These are phyloP conservation scores for Fusarium tjaetaba DNA, from an alignment of 2,329 filamentous ascomycete genomes.

Conservation along the genomic window DNA sequence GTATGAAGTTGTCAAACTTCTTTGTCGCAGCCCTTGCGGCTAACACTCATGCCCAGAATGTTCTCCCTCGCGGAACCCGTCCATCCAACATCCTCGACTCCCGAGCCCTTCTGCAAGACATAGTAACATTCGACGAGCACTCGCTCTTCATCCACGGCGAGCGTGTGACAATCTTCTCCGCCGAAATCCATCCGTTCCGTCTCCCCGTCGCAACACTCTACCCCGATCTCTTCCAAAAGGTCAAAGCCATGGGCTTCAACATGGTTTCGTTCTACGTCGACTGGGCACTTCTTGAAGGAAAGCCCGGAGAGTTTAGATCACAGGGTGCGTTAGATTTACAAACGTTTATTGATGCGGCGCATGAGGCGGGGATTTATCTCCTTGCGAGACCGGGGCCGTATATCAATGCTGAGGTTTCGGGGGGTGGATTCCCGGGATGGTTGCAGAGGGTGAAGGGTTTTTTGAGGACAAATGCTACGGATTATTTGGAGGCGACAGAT, in stretches of 20 bases:
- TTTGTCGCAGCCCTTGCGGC: constrained; percentile 6
- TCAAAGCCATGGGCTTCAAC: constrained; percentile 83
- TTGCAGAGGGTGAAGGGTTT: constrained; percentile 73
- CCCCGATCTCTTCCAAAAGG: constrained; percentile 82
- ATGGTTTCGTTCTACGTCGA: constrained; percentile 82
- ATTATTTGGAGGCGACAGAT: constrained; percentile 73
- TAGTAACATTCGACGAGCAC: constrained; percentile 76
- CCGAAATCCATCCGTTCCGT: constrained; percentile 76
- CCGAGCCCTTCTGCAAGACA: constrained; percentile 46
- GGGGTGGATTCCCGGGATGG: constrained; percentile 86
- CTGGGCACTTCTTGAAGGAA: constrained; percentile 82
- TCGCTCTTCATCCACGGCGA: constrained; percentile 77
- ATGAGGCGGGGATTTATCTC: constrained; percentile 78
- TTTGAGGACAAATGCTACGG: constrained; percentile 69
- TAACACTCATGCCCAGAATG: constrained; percentile 16
- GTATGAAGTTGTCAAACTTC: constrained; percentile 25
- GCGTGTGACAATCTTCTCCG: constrained; percentile 76
- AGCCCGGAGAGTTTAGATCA: constrained; percentile 73
- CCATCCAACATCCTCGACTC: constrained; percentile 39
- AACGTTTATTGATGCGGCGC: constrained; percentile 80
- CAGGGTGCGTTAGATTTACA: constrained; percentile 78
- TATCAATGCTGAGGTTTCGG: constrained; percentile 80
- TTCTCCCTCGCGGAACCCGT: constrained; percentile 25
- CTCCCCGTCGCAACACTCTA: constrained; percentile 60
- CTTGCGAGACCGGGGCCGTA: constrained; percentile 78